Base-by-base conservation (phyloP, 352 stramenopile species). In the Pythium chondricola region DNA sequence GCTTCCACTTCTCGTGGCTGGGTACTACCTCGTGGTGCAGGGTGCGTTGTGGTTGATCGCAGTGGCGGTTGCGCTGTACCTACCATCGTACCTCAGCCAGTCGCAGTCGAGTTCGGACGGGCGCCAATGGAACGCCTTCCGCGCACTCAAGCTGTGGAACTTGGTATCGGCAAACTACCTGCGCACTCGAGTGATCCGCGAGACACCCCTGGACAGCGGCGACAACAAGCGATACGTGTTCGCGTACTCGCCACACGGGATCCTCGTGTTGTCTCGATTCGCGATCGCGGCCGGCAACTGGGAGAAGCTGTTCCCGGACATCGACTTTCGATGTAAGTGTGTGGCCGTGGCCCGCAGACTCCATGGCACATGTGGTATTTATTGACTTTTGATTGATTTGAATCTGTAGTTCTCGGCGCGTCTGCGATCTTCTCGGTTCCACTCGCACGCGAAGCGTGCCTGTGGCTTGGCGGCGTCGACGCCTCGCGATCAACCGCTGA, bases 381-480 rank as follows among this genome's bases (percentile, higher is more conserved):
- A 13, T 33, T 53, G 18, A 44, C 25, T 3, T 27, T 52, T 43
- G 6, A 20, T 25, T 31, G 3, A n/a, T n/a, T 37, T 4, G 21
- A 14, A n/a, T 11, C 2, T 36, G 7, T 48, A 84, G 73, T 65
- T 30, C 50, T 88, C 11, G 71, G 69, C 5, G 76, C 76, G 0
- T 83, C 76, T 3, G 71, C 76, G 2, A 82, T 88, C 64, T 88
- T 83, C 52, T 81, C 69, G 41, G 56, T 88, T 0, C 76, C 76
- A 18, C 52, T 85, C 2, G 71, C 59, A 2, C 76, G 76, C 16
- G 76, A 88, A 45, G 21, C 83, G 20, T 83, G 73, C 22, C 40
- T 88, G 6, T 85, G 73, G 75, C 67, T 89, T n/a, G 73, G 72
- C 7, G 73, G 67, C 7, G 78, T 89, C 11, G 74, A 89, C 43